Evolutionary conservation across 192 early-diverging fungal genomes (phyloP), one percentile per base, ranked within the genome.

Genomic region (Umbelopsis sp.): DNA sequence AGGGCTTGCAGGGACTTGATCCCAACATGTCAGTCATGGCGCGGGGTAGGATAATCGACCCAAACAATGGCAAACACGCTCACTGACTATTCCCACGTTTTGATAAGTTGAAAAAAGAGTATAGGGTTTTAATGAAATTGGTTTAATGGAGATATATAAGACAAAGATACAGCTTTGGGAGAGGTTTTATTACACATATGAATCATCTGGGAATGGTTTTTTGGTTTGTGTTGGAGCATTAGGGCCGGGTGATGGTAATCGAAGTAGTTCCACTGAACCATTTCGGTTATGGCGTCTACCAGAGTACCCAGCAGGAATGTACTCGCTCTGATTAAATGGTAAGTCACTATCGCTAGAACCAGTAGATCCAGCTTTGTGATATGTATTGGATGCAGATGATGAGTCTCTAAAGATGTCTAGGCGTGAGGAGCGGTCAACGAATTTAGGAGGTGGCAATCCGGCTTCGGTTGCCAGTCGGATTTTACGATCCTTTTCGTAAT

Each of bases 401-500:
- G 56, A 36, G 34, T 70, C 68, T 44, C 67, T 71, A 51, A 76
- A 76, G 34, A 76, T 65, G 25, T 76, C 74, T 31, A 76, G 36
- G 24, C 43, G 47, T 38, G 34, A 62, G 16, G 47, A 26, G 47
- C 74, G 62, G 38, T 77, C 70, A n/a, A 54, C 36, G 49, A 77
- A 77, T 21, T 65, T 49, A 3, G 75, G 75, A 16, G 67, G 21
- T 5, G 70, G 70, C 52, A 77, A 25, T 26, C 71, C 71, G 4
- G 25, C 45, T 49, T 50, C 71, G 22, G 20, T 29, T 11, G 66
- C 74, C 17, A 67, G 47, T 36, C 25, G 65, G 47, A 59, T 62
- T 29, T 47, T 45, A 10, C 66, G 45, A 26, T 81, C 77, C 71
- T 77, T 82, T 70, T 81, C 81, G 74, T 76, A 93, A 71, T 91